Percentiles rank a stretch among this genome's conserved stretches.
These are phyloP conservation scores for Podila epigama DNA, from an alignment of 192 early-diverging fungal species.

Conservation along the genomic window DNA sequence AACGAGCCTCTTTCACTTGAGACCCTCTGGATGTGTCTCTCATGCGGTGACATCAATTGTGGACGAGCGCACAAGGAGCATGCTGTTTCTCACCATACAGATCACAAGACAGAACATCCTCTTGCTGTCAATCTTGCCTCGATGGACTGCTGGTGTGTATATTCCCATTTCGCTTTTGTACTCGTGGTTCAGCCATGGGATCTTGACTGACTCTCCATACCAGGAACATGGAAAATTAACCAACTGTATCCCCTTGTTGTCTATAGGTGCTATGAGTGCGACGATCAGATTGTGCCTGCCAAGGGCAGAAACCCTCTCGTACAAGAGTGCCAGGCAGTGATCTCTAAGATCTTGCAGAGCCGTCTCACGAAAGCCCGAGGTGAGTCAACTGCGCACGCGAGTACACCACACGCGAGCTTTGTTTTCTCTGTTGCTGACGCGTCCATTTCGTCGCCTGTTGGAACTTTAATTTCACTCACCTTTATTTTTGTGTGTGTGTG, in stretches of 20 bases:
- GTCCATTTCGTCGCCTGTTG: background rate
- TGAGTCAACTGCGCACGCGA: no score
- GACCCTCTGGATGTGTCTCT: constrained; percentile 12
- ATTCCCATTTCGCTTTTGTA: background rate
- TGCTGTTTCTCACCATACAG: background rate
- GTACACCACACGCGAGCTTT: no score
- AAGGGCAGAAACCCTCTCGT: constrained; percentile 10
- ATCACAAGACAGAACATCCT: constrained; percentile 1
- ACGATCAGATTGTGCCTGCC: constrained; percentile 6
- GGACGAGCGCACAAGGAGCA: constrained; percentile 8
- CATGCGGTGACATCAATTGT: constrained; percentile 21
- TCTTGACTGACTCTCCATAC: no score
- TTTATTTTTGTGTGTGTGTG: background rate
- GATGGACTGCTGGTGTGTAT: constrained; percentile 8
- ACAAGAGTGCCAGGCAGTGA: background rate
- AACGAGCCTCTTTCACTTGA: background rate
- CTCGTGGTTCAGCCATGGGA: background rate
- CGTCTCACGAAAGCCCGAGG: constrained; percentile 7
- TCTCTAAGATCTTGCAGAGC: background rate
- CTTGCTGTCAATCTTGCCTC: constrained; percentile 9
- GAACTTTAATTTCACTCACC: background rate
- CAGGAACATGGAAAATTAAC: background rate
- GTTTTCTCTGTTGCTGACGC: background rate
- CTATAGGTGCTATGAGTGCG: constrained; percentile 30
- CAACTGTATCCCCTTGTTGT: background rate